Percentiles rank a stretch among this genome's conserved stretches.
Evolutionary conservation across 352 stramenopile species (phyloP).

Genomic region (Phytophthora sp.): DNA sequence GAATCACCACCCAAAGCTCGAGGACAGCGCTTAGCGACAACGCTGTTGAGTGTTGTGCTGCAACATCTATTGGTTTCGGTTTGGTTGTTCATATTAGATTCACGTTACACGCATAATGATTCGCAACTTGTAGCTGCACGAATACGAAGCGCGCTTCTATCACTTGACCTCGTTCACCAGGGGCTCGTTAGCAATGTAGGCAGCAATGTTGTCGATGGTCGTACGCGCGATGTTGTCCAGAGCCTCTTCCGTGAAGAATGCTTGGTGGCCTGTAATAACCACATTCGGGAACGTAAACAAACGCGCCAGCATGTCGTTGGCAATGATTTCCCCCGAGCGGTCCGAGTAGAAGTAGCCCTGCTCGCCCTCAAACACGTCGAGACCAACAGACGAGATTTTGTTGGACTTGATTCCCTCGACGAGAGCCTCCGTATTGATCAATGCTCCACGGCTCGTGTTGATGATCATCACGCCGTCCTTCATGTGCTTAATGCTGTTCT

Average conservation of each 20-base stretch:
- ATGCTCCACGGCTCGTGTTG: slow-evolving; percentile 88
- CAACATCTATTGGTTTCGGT: too few relatives aligned
- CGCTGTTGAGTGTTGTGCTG: too few relatives aligned
- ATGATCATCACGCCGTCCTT: slow-evolving; percentile 91
- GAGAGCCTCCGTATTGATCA: slow-evolving; percentile 86
- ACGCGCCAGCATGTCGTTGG: slow-evolving; percentile 69
- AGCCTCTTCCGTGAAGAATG: slow-evolving; percentile 82
- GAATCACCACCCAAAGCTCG: too few relatives aligned
- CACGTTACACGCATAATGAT: neutral
- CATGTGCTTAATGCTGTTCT: slow-evolving; percentile 82
- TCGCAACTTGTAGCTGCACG: neutral
- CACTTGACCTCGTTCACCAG: slow-evolving; percentile 68
- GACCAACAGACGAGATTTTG: slow-evolving; percentile 76
- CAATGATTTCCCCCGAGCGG: slow-evolving; percentile 67
- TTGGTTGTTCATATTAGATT: too few relatives aligned
- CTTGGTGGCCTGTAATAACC: slow-evolving; percentile 81
- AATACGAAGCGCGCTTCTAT: neutral
- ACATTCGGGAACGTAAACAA: slow-evolving; percentile 87
- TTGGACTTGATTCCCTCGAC: slow-evolving; percentile 78
- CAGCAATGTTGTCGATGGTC: slow-evolving; percentile 78
- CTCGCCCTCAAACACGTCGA: slow-evolving; percentile 90
- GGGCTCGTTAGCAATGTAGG: slow-evolving; percentile 44
- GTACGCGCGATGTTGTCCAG: slow-evolving; percentile 73
- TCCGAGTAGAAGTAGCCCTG: slow-evolving; percentile 83
- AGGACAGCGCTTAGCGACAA: too few relatives aligned